Evolutionary conservation across 768 basidiomycete species (phyloP).

Genomic region (Leccinum rimulosum): DNA sequence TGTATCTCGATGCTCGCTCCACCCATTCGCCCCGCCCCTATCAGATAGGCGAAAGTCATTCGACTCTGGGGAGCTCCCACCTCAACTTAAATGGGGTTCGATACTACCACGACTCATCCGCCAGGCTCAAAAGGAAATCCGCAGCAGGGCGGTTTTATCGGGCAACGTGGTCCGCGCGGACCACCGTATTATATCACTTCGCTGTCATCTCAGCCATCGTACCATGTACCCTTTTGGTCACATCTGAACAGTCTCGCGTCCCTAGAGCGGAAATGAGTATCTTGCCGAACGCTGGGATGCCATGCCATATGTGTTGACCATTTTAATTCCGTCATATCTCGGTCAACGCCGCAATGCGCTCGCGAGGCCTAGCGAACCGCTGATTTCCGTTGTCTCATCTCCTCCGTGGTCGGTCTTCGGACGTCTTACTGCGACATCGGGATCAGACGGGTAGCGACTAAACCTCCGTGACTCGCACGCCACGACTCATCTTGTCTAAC

Average conservation of each 20-base stretch:
- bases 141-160: background rate
- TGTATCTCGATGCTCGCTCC: background rate
- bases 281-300: background rate
- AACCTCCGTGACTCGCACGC: background rate
- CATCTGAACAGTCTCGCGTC: background rate
- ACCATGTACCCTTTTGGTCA: background rate
- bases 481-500: background rate
- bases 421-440: background rate
- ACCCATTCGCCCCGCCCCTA: background rate
- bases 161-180: background rate
- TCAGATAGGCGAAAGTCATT: background rate
- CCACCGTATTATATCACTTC: background rate
- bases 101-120: background rate
- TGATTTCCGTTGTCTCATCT: background rate
- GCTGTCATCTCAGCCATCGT: background rate
- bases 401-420: background rate
- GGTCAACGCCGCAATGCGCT: background rate
- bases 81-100: background rate
- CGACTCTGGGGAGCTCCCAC: background rate
- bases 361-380: background rate
- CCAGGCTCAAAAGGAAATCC: background rate
- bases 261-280: background rate
- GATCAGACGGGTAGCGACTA: background rate
- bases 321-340: background rate
- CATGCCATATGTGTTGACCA: background rate